phyloP scores from a whole-genome alignment of 306 rosid species.

The Cicer yamashitae region DNA sequence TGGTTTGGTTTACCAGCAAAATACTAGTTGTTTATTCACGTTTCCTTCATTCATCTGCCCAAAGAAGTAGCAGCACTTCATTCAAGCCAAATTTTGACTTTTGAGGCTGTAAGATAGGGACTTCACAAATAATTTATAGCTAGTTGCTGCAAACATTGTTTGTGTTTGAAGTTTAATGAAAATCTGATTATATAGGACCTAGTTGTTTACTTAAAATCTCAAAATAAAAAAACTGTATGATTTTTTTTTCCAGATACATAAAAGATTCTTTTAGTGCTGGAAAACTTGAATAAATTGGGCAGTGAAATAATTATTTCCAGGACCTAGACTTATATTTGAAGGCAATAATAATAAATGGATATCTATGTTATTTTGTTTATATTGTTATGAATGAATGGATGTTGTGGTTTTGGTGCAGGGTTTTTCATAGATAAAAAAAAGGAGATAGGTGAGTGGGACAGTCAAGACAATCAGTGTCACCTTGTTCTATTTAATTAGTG shows the following conservation, averaged over 20 bases:
- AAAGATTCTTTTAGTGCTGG: too few relatives aligned
- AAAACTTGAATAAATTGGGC: neutral
- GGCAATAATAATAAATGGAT: slow-evolving; percentile 12
- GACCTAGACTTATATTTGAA: neutral
- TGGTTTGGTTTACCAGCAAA: slow-evolving; percentile 36
- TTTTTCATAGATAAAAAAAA: neutral
- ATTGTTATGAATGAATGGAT: neutral
- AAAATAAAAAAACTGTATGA: neutral
- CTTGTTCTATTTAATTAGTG: slow-evolving; percentile 14
- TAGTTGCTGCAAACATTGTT: neutral
- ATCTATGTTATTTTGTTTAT: neutral
- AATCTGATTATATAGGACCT: slow-evolving; percentile 24
- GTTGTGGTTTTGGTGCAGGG: slow-evolving; percentile 47
- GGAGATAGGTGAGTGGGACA: neutral
- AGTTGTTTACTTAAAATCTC: neutral
- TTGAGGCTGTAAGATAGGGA: slow-evolving; percentile 31
- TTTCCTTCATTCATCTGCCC: slow-evolving; percentile 24
- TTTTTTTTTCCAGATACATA: neutral
- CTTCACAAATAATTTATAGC: slow-evolving; percentile 14
- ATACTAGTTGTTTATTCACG: slow-evolving; percentile 14
- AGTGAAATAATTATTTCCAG: neutral
- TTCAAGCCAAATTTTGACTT: slow-evolving; percentile 29
- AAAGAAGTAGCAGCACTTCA: neutral
- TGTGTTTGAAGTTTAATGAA: slow-evolving; percentile 14
- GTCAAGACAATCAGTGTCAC: slow-evolving; percentile 21